Evolutionary conservation across 805 yeast genomes (phyloP), one percentile per base, ranked within the genome.

Genomic region (Ascoidea tarda): DNA sequence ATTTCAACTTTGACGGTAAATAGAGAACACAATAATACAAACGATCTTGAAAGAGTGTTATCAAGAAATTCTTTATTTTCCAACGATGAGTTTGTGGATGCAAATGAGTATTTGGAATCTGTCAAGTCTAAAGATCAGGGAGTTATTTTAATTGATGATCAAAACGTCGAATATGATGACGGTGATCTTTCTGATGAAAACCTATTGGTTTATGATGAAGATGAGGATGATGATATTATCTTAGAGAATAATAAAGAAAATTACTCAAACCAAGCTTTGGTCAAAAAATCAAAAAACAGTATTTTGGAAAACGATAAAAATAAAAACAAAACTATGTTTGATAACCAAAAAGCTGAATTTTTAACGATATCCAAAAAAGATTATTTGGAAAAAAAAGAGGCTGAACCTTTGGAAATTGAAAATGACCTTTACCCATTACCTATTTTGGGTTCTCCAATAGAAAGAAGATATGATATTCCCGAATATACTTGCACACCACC

Each of bases 401-500:
- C 32, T 6, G 49, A 14, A 21, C n/a, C 5, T 4, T 32, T 6
- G 32, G 49, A 52, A 16, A 47, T 33, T 16, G 53, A 50, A 32
- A 54, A 56, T 1, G 79, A 75, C 50, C 66, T 87, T n/a, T 82
- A 75, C 57, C 96, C 97, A 1, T 71, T 90, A 49, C 86, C 90
- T 0, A 54, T 56, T 5, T 49, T 47, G n/a, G 64, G 62, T 1
- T 62, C 63, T 0, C 63, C 66, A 0, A 70, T 83, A 5, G 59
- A 64, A 32, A 76, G 95, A 55, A 75, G 89, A 54, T 64, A 66
- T 32, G 84, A 78, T 54, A 72, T 90, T 14, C 74, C 73, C 3
- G 70, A 70, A n/a, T 76, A 87, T 51, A 71, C 69, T 0, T 74
- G 81, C 42, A 69, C 79, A 0, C 98, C 98, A 2, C 96, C 96